Percentiles rank a stretch among this genome's conserved stretches.
Evolutionary conservation across 2,329 filamentous ascomycete genomes (phyloP).

Genomic region (Alternaria incomplexa): DNA sequence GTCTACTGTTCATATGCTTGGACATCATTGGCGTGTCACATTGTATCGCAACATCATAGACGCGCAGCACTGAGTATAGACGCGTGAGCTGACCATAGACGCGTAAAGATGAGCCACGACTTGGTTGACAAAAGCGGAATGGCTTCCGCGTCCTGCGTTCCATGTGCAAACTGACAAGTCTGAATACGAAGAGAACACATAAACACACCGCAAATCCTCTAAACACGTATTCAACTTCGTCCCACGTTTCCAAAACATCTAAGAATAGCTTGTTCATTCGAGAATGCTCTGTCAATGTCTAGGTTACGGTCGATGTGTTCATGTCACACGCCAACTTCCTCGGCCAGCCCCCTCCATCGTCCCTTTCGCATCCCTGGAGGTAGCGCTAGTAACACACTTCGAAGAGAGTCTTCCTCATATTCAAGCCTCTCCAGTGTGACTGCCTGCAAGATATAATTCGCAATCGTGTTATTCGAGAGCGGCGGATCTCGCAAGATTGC

Average conservation of each 20-base stretch:
- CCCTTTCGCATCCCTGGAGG: conserved; percentile 30
- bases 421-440: conserved; percentile 37
- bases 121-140: conserved; percentile 8
- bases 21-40: neutral
- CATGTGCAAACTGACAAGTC: neutral
- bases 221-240: neutral
- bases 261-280: neutral
- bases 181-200: neutral
- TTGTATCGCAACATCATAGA: neutral
- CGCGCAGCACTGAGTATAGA: neutral
- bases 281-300: neutral
- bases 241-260: neutral
- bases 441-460: conserved; percentile 39
- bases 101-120: conserved; percentile 4
- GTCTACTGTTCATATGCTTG: neutral
- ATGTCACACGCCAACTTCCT: conserved; percentile 24
- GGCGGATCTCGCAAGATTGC: conserved; percentile 37
- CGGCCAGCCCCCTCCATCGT: conserved; percentile 33
- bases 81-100: neutral
- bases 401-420: conserved; percentile 30
- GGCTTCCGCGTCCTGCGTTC: conserved; percentile 2
- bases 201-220: neutral
- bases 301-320: neutral
- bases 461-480: conserved; percentile 35
- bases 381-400: conserved; percentile 24